These are phyloP conservation scores for Paramyrothecium roridum DNA, from an alignment of 2,329 filamentous ascomycete species.

Conservation along the genomic window DNA sequence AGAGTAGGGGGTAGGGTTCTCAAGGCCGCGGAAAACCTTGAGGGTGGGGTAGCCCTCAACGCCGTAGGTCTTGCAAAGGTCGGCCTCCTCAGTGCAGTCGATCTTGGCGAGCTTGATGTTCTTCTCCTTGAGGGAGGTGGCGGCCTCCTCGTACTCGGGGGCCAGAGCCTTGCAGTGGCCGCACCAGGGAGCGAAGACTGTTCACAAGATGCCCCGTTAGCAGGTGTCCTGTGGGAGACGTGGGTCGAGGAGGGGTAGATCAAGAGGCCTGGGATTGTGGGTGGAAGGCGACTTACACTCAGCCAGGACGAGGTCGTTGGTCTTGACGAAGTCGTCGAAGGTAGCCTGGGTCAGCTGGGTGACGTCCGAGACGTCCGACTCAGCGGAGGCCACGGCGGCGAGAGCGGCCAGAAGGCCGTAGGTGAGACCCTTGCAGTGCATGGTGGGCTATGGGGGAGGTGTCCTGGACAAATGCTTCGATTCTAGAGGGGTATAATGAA, in stretches of 20 bases:
- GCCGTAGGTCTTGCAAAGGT: conserved; percentile 84
- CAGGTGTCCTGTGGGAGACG: conserved; percentile 9
- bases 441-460: conserved; percentile 24
- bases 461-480: background rate
- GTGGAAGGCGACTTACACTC: conserved; percentile 69
- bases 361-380: conserved; percentile 70
- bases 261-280: background rate
- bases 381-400: conserved; percentile 57
- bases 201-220: conserved; percentile 26
- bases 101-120: conserved; percentile 81
- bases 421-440: conserved; percentile 49
- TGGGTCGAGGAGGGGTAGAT: background rate
- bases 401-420: conserved; percentile 53
- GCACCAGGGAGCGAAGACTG: conserved; percentile 94
- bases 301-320: conserved; percentile 85
- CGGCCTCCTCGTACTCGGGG: conserved; percentile 85
- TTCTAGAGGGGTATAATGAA: conserved; percentile 7
- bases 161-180: conserved; percentile 98
- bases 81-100: conserved; percentile 92
- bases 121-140: conserved; percentile 83
- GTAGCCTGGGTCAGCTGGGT: conserved; percentile 78
- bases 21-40: conserved; percentile 93
- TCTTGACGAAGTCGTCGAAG: conserved; percentile 82
- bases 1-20: conserved; percentile 77
- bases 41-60: conserved; percentile 98